Conservation (phyloP, 2,329 filamentous ascomycete genomes). For the Colletotrichum sp. region DNA sequence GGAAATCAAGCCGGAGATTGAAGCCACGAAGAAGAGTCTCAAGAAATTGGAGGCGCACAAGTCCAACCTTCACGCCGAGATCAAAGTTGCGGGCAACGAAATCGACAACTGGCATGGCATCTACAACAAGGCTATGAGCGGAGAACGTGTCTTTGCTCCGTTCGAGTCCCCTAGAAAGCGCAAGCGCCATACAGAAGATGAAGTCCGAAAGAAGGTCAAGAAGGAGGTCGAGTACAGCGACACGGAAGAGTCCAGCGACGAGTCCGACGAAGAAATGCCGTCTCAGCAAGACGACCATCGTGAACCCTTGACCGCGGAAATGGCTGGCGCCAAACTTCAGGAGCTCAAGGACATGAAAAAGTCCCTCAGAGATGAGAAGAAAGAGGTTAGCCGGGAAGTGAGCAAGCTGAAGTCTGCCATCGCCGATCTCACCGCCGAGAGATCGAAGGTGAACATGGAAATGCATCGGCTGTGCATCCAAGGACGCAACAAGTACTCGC, state of each 20-base stretch:
- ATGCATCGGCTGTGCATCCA: slow-evolving; percentile 48
- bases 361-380: neutral
- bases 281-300: neutral
- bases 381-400: neutral
- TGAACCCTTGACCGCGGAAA: neutral
- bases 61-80: neutral
- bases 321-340: neutral
- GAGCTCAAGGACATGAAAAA: slow-evolving; percentile 4
- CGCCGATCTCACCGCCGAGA: neutral
- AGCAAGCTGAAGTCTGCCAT: neutral
- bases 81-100: neutral
- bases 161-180: neutral
- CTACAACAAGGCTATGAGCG: neutral
- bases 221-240: neutral
- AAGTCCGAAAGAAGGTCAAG: neutral
- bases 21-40: neutral
- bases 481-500: slow-evolving; percentile 60
- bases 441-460: neutral
- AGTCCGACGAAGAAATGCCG: neutral
- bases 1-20: neutral
- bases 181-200: neutral
- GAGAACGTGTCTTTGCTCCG: neutral
- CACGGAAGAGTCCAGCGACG: neutral
- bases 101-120: neutral
- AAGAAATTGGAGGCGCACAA: neutral